These are phyloP conservation scores for Scutellaria baicalensis DNA, from an alignment of 257 asterid species.

Conservation along the genomic window DNA sequence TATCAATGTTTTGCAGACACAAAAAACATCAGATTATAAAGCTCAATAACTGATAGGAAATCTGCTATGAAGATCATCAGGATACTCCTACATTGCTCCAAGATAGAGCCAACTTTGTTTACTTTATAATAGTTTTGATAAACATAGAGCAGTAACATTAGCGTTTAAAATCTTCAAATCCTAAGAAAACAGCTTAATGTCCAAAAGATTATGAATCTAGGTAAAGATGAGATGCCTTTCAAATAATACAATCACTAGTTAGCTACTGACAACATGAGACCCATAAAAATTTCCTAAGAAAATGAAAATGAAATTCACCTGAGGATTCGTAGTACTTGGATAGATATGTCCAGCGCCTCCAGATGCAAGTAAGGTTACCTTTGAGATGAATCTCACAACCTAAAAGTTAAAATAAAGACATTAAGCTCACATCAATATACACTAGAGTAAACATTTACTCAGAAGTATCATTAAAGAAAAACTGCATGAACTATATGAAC, in stretches of 20 bases:
- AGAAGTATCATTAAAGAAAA: neutral
- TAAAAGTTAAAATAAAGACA: constrained; percentile 22
- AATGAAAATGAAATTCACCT: constrained; percentile 33
- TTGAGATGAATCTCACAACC: constrained; percentile 93
- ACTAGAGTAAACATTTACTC: neutral
- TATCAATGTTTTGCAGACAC: neutral
- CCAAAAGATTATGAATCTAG: neutral
- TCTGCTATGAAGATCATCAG: neutral
- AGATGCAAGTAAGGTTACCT: constrained; percentile 88
- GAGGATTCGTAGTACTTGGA: constrained; percentile 96
- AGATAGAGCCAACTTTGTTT: neutral
- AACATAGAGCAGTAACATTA: neutral
- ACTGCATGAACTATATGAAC: neutral
- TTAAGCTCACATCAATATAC: neutral
- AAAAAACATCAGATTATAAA: neutral
- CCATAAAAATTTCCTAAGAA: neutral
- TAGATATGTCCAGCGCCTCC: constrained; percentile 99
- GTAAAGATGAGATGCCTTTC: neutral
- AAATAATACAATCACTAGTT: neutral
- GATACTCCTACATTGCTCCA: neutral
- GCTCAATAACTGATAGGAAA: constrained; percentile 5
- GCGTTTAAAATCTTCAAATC: neutral
- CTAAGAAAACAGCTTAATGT: neutral
- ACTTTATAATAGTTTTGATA: neutral
- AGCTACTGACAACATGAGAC: neutral